Conservation (phyloP, 2,329 filamentous ascomycete genomes). For the Nemania diffusa region DNA sequence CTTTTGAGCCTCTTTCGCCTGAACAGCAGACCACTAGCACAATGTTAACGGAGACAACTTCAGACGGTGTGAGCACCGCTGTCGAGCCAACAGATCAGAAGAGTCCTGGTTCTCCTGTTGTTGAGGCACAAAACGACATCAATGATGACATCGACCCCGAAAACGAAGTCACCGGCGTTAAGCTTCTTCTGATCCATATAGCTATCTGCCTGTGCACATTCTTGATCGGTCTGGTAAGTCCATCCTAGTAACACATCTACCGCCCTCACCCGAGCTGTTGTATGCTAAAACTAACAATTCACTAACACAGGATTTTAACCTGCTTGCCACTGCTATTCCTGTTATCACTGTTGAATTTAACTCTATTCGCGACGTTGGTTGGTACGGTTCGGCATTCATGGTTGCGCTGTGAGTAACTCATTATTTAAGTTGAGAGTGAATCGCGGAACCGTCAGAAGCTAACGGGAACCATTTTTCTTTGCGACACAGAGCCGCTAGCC, state of each 20-base stretch:
- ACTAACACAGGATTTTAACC: constrained; percentile 14
- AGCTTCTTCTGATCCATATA: constrained; percentile 27
- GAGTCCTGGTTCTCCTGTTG: too few species aligned
- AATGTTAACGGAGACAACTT: too few species aligned
- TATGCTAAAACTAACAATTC: background rate
- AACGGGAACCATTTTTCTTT: too few species aligned
- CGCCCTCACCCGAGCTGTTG: too few species aligned
- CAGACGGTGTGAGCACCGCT: too few species aligned
- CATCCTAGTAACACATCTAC: background rate
- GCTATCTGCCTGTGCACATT: constrained; percentile 38
- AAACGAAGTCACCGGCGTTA: constrained; percentile 33
- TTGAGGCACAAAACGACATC: background rate
- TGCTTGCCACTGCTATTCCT: constrained; percentile 23
- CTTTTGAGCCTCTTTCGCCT: too few species aligned
- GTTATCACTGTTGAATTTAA: constrained; percentile 33
- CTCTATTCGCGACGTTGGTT: constrained; percentile 31
- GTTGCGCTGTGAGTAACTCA: background rate
- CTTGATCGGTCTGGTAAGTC: constrained; percentile 33
- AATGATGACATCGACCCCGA: constrained; percentile 31
- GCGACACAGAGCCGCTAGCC: too few species aligned
- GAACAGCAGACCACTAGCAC: too few species aligned
- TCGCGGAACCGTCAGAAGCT: too few species aligned
- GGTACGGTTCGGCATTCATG: constrained; percentile 27
- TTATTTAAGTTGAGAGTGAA: too few species aligned
- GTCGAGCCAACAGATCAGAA: too few species aligned